Evolutionary conservation across 106 monocot species (phyloP).

Genomic region (Dendrobium catenatum): DNA sequence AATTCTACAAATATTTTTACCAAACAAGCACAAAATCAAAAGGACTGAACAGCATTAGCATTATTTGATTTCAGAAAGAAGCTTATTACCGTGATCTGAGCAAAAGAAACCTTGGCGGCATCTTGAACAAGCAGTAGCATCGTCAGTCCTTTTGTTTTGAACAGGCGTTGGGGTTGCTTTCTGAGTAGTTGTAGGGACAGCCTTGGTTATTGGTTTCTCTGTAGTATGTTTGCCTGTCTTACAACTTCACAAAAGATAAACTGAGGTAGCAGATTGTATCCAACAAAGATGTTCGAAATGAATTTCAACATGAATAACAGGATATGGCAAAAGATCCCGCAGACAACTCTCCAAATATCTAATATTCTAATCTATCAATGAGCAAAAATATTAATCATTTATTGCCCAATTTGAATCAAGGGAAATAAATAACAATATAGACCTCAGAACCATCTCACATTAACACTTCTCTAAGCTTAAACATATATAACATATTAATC

Average conservation of each 20-base stretch:
- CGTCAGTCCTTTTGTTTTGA: slow-evolving; percentile 26
- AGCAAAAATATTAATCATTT: neutral
- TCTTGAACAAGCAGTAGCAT: slow-evolving; percentile 47
- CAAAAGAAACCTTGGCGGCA: slow-evolving; percentile 97
- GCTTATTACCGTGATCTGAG: slow-evolving; percentile 79
- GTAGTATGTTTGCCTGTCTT: slow-evolving; percentile 88
- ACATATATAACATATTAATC: too few relatives aligned
- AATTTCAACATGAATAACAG: neutral
- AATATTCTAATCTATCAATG: neutral
- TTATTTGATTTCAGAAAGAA: neutral
- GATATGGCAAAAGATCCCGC: neutral
- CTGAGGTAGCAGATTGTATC: neutral
- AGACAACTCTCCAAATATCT: neutral
- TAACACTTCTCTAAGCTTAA: too few relatives aligned
- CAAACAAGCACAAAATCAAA: neutral
- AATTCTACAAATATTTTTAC: too few relatives aligned
- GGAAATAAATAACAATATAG: too few relatives aligned
- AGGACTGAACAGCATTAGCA: neutral
- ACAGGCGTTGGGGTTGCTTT: slow-evolving; percentile 22
- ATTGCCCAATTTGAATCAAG: too few relatives aligned
- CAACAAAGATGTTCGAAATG: neutral
- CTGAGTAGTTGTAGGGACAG: slow-evolving; percentile 23
- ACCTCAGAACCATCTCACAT: too few relatives aligned
- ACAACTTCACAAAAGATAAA: slow-evolving; percentile 44
- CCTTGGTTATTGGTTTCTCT: slow-evolving; percentile 69